Conservation (phyloP, 2,329 filamentous ascomycete genomes). For the Cyphellophora europaea region DNA sequence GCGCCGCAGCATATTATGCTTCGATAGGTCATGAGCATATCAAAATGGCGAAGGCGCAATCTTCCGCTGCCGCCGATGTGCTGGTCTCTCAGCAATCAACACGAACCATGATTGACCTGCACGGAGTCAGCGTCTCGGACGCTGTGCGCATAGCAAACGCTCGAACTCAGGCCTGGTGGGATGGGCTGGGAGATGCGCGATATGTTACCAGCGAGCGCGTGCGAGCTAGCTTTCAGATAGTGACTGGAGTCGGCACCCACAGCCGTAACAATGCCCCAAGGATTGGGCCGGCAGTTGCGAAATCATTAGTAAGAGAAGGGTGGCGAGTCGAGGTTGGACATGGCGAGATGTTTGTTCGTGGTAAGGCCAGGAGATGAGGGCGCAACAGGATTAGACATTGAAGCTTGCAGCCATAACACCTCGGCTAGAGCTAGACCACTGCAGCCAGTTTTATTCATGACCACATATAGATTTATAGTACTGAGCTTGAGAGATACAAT, state of each 20-base stretch:
- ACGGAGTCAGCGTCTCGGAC: constrained; percentile 72
- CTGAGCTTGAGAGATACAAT: too few species aligned
- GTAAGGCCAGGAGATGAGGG: constrained; percentile 28
- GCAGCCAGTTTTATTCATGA: too few species aligned
- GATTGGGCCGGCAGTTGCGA: constrained; percentile 70
- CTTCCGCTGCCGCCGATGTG: constrained; percentile 58
- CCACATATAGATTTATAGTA: too few species aligned
- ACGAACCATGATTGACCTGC: constrained; percentile 59
- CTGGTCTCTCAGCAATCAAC: constrained; percentile 61
- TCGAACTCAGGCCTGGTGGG: constrained; percentile 67
- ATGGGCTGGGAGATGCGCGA: constrained; percentile 55
- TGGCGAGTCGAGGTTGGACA: constrained; percentile 71
- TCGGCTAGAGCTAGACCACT: too few species aligned
- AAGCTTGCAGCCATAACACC: too few species aligned
- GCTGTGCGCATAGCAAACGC: constrained; percentile 68
- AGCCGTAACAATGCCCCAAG: constrained; percentile 66
- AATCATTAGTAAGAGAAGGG: constrained; percentile 64
- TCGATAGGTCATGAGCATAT: constrained; percentile 59
- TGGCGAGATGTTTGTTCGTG: constrained; percentile 62
- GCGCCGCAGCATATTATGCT: constrained; percentile 67
- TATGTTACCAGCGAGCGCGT: constrained; percentile 37
- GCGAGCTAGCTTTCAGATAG: constrained; percentile 57
- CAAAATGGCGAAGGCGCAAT: constrained; percentile 47
- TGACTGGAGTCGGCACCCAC: constrained; percentile 75
- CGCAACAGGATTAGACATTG: too few species aligned